These are phyloP conservation scores for Picea glauca DNA, from an alignment of 75 land plant genomes.

Conservation along the genomic window DNA sequence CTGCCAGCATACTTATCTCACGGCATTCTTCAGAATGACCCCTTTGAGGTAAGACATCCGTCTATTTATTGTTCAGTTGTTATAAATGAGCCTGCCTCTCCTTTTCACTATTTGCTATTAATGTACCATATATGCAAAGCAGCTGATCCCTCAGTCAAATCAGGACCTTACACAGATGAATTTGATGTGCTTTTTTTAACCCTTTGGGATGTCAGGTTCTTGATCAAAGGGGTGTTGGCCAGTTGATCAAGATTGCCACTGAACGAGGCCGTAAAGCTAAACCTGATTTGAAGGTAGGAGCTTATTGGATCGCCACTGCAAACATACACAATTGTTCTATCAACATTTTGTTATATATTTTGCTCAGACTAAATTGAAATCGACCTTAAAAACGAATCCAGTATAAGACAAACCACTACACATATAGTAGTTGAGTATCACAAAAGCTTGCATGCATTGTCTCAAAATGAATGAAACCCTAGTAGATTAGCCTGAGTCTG, in stretches of 20 bases:
- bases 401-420: too few species aligned
- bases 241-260: conserved; percentile 85
- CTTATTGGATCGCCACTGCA: too few species aligned
- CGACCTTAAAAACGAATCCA: too few species aligned
- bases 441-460: too few species aligned
- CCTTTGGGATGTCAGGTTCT: conserved; percentile 55
- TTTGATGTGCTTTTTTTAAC: neutral
- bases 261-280: conserved; percentile 76
- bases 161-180: neutral
- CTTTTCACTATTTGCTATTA: neutral
- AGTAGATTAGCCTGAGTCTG: too few species aligned
- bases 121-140: neutral
- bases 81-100: neutral
- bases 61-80: neutral
- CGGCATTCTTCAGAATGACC: conserved; percentile 93
- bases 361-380: too few species aligned
- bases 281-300: conserved; percentile 75
- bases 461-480: too few species aligned
- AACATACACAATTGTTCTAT: neutral
- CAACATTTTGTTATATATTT: too few species aligned
- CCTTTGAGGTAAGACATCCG: conserved; percentile 70
- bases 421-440: too few species aligned
- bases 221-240: conserved; percentile 95
- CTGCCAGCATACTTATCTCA: conserved; percentile 75
- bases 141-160: neutral